Base-by-base conservation (phyloP, 2,329 filamentous ascomycete species). In the Coleophoma cylindrospora region DNA sequence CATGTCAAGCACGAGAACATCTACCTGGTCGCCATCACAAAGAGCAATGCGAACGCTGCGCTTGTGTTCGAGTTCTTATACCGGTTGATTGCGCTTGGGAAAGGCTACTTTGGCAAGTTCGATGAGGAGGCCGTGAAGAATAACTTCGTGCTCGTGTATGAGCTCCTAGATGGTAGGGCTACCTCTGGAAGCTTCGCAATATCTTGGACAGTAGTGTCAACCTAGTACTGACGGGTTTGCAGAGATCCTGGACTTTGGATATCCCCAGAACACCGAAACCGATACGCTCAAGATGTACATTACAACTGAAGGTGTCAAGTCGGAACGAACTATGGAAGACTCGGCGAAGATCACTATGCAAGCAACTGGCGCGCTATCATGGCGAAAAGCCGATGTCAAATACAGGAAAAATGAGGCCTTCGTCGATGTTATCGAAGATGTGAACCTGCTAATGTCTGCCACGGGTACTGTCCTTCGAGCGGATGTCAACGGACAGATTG, bases 221-320 rank as follows among this genome's bases (percentile, higher is more conserved):
- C 27, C 9, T 27, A 27, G 27, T 47, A 32, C 51, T 59, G 22
- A 65, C 52, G 17, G 37, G 41, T 15, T 37, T 44, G 17, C 61
- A 94, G 94, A 99, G 74, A 96, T 99, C 65, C 84, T 99, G 67
- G 94, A 99, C 71, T 99, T 99, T 71, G 94, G 94, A 55, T 99
- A 99, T 68, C 94, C 94, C 34, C 94, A 99, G 69, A 97, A 97
- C 69, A 99, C 94, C 55, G 94, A 99, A 73, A 96, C 92, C 48
- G 94, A 99, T 69, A 97, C 94, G 14, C 77, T 99, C 62, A 99
- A 99, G 73, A 97, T 97, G 92, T 99, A 99, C 77, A 99, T 99
- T 65, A 99, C 95, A 40, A 99, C 94, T 34, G 94, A 99, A 74
- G 94, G 94, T 51, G 92, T 99, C 72, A 96, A 96, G 71, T 95